phyloP scores from a whole-genome alignment of 805 yeast species.

The Candida montana region DNA sequence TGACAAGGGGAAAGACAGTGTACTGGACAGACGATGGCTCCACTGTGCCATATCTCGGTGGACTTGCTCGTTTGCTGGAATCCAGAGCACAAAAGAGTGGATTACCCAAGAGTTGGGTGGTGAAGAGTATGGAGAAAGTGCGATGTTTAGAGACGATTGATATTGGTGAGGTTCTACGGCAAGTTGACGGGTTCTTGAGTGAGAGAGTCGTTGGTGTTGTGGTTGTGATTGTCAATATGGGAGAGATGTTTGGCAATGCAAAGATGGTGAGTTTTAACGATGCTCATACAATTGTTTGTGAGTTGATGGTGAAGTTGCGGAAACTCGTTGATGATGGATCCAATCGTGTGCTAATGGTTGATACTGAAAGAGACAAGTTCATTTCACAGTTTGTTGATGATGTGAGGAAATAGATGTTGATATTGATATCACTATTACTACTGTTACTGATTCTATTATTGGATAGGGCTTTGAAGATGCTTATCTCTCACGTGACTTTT shows the following conservation, averaged over 20 bases:
- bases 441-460: no score
- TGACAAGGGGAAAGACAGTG: not conserved
- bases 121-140: no score
- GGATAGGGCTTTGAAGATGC: no score
- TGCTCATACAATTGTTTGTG: not conserved
- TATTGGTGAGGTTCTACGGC: no score
- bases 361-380: not conserved
- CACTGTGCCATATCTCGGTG: not conserved
- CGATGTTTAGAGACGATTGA: no score
- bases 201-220: not conserved
- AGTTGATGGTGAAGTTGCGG: not conserved
- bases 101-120: not conserved
- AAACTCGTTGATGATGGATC: not conserved
- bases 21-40: slow-evolving; percentile 6
- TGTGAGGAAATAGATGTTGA: no score
- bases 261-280: not conserved
- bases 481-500: no score
- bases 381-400: no score
- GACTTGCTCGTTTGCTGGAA: not conserved
- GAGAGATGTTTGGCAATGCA: slow-evolving; percentile 1
- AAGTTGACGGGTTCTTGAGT: no score
- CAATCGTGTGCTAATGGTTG: not conserved
- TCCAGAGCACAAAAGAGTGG: no score
- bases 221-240: not conserved
- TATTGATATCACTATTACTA: no score